These are phyloP conservation scores for Podosphaera fusca DNA, from an alignment of 2,329 filamentous ascomycete genomes.

Conservation along the genomic window DNA sequence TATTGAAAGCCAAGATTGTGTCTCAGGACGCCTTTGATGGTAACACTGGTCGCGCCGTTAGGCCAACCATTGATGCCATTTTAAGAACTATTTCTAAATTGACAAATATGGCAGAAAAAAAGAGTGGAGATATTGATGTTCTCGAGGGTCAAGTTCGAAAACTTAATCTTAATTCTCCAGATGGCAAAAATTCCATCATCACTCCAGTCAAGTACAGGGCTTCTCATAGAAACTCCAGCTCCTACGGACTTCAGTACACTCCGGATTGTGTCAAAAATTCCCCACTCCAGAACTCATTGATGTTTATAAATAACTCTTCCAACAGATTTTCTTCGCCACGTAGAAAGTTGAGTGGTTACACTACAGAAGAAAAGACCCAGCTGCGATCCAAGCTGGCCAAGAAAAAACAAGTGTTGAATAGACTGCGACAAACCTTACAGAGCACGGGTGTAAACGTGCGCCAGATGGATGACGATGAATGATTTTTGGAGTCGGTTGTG, in stretches of 20 bases:
- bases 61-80: slow-evolving; percentile 74
- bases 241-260: slow-evolving; percentile 12
- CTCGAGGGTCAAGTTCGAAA: slow-evolving; percentile 70
- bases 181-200: not conserved
- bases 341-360: slow-evolving; percentile 40
- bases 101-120: slow-evolving; percentile 78
- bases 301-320: slow-evolving; percentile 11
- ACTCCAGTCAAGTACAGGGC: slow-evolving; percentile 15
- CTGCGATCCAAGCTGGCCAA: slow-evolving; percentile 30
- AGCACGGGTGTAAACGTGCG: slow-evolving; percentile 13
- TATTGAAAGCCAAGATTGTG: slow-evolving; percentile 60
- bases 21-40: slow-evolving; percentile 27
- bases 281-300: slow-evolving; percentile 12
- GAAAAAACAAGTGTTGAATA: slow-evolving; percentile 28
- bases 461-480: slow-evolving; percentile 12
- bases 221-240: slow-evolving; percentile 9
- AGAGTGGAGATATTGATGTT: slow-evolving; percentile 74
- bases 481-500: not conserved
- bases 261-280: slow-evolving; percentile 12
- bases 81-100: slow-evolving; percentile 80
- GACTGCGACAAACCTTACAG: slow-evolving; percentile 19
- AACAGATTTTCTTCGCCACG: slow-evolving; percentile 19
- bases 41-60: slow-evolving; percentile 21
- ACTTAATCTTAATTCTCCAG: slow-evolving; percentile 18
- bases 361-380: slow-evolving; percentile 31